Evolutionary conservation across 2,329 filamentous ascomycete species (phyloP).

Genomic region (Zymoseptoria ardabiliae): DNA sequence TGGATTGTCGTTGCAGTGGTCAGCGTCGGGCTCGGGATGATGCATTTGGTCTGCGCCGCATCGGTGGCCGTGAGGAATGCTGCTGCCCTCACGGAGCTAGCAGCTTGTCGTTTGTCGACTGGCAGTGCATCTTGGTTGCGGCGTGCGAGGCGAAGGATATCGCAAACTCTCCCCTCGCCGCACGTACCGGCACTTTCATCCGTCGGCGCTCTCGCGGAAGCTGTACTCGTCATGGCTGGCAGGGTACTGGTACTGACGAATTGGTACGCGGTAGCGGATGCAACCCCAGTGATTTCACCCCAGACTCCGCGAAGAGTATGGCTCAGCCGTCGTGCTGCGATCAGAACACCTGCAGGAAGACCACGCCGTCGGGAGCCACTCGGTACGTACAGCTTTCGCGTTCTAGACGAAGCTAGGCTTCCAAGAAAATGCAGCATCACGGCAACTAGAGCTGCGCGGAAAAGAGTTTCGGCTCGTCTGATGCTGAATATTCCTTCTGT

Average conservation of each 20-base stretch:
- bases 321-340: not conserved
- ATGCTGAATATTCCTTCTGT: not conserved
- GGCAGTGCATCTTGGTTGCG: no score
- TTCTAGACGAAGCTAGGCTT: not conserved
- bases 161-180: no score
- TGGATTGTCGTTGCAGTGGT: not conserved
- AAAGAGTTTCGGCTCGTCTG: not conserved
- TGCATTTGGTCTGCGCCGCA: not conserved
- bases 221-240: not conserved
- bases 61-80: not conserved
- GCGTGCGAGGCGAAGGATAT: no score
- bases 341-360: not conserved
- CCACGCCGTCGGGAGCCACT: not conserved
- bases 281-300: not conserved
- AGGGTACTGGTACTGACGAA: not conserved
- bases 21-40: not conserved
- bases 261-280: not conserved
- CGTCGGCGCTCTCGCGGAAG: no score
- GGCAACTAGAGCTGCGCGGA: not conserved
- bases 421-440: not conserved
- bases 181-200: no score
- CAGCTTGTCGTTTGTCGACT: not conserved
- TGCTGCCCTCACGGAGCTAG: not conserved
- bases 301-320: not conserved
- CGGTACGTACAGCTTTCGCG: not conserved